Percentiles rank a stretch among this genome's conserved stretches.
phyloP scores from a whole-genome alignment of 23 red algal species.

The Pyropia yezoensis region DNA sequence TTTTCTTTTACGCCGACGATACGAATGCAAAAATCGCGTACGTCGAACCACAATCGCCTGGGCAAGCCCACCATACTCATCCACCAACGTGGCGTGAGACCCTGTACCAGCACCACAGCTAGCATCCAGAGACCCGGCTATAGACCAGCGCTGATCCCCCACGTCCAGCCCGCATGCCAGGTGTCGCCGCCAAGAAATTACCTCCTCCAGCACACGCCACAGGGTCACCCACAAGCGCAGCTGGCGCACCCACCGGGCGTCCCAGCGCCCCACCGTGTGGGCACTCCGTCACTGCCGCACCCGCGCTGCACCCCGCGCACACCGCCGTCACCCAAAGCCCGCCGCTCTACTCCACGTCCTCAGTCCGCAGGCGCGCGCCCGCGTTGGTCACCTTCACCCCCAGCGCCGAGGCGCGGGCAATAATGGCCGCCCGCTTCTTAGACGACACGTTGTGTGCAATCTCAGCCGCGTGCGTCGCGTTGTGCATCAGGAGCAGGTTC shows the following conservation, averaged over 20 bases:
- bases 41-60: too few species aligned
- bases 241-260: too few species aligned
- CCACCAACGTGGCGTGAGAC: too few species aligned
- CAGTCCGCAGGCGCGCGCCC: conserved; percentile 38
- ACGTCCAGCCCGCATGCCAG: not conserved
- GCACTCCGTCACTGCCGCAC: not conserved
- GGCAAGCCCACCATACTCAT: too few species aligned
- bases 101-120: too few species aligned
- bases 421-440: conserved; percentile 70
- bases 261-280: too few species aligned
- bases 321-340: not conserved
- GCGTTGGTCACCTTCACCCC: conserved; percentile 88
- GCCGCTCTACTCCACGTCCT: conserved; percentile 60
- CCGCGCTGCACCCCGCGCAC: not conserved
- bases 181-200: not conserved
- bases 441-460: conserved; percentile 78
- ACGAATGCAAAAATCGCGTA: too few species aligned
- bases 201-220: not conserved
- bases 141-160: too few species aligned
- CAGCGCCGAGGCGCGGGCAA: conserved; percentile 77
- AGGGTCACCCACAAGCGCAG: not conserved
- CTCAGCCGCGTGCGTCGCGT: conserved; percentile 74
- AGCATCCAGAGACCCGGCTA: too few species aligned
- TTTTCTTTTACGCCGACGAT: too few species aligned
- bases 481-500: conserved; percentile 91